Evolutionary conservation across 768 basidiomycete species (phyloP).

Genomic region (Lactarius sanguifluus): DNA sequence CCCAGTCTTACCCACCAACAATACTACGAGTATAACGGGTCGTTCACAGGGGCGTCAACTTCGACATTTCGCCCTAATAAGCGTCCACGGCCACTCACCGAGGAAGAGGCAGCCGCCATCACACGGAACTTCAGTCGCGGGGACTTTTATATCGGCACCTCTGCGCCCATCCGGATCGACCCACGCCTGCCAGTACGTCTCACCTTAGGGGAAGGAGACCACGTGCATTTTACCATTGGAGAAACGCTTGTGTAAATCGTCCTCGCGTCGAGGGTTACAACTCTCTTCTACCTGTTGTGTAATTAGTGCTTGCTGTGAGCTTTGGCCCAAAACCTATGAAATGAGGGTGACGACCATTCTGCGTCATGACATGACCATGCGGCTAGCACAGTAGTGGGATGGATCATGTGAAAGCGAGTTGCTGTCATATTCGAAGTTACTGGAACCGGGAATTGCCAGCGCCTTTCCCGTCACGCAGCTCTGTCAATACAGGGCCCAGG

Average conservation of each 20-base stretch:
- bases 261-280: slow-evolving; percentile 1
- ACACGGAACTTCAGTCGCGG: slow-evolving; percentile 79
- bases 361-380: background rate
- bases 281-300: slow-evolving; percentile 22
- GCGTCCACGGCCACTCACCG: slow-evolving; percentile 75
- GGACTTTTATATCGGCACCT: slow-evolving; percentile 79
- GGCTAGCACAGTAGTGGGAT: background rate
- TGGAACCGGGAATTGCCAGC: too few relatives aligned
- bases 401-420: background rate
- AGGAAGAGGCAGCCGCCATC: slow-evolving; percentile 81
- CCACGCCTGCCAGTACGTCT: slow-evolving; percentile 76
- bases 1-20: slow-evolving; percentile 47
- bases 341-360: background rate
- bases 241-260: slow-evolving; percentile 44
- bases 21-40: slow-evolving; percentile 65
- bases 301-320: slow-evolving; percentile 14
- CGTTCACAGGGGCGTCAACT: slow-evolving; percentile 66
- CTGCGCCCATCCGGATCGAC: slow-evolving; percentile 81
- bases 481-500: too few relatives aligned
- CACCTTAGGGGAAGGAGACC: slow-evolving; percentile 78
- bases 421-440: too few relatives aligned
- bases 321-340: background rate
- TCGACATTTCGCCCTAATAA: slow-evolving; percentile 80
- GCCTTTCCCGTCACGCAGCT: too few relatives aligned
- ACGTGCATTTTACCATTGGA: slow-evolving; percentile 66